phyloP scores from a whole-genome alignment of 2,329 filamentous ascomycete genomes.

The Pseudogymnoascus pannorum region DNA sequence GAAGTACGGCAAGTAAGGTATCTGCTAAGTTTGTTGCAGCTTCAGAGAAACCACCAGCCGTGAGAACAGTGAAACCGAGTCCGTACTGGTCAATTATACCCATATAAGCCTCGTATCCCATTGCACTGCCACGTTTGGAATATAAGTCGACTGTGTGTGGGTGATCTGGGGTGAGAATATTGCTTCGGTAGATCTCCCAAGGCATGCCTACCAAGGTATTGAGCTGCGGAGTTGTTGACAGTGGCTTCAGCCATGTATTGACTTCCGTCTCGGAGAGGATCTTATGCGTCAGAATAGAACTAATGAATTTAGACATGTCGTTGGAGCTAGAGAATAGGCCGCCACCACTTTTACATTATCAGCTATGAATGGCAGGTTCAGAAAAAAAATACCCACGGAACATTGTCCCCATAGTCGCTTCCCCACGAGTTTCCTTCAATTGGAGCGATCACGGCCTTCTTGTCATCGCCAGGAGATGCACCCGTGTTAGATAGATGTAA shows the following conservation, averaged over 20 bases:
- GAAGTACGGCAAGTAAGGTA: not conserved
- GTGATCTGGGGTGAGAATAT: not conserved
- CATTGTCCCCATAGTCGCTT: not conserved
- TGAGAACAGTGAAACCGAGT: not conserved
- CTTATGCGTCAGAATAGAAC: not conserved
- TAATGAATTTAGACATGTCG: slow-evolving; percentile 23
- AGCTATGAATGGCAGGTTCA: not conserved
- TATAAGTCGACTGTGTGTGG: not conserved
- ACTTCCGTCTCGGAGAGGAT: not conserved
- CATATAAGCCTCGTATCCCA: not conserved
- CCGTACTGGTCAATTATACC: slow-evolving; percentile 1
- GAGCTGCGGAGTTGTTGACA: not conserved
- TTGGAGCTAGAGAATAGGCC: slow-evolving; percentile 31
- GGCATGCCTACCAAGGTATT: slow-evolving; percentile 8
- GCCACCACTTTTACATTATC: slow-evolving; percentile 26
- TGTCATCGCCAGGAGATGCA: not conserved
- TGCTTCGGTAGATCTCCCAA: slow-evolving; percentile 4
- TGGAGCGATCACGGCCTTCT: not conserved
- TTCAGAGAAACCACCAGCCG: not conserved
- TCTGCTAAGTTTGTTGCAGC: not conserved
- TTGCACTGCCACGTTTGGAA: slow-evolving; percentile 4
- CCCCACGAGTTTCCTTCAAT: not conserved
- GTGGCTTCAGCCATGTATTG: slow-evolving; percentile 11
- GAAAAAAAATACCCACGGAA: not conserved
- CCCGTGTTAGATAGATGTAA: slow-evolving; percentile 27